These are phyloP conservation scores for Penicillium diatomitis DNA, from an alignment of 495 filamentous ascomycete genomes.

Conservation along the genomic window DNA sequence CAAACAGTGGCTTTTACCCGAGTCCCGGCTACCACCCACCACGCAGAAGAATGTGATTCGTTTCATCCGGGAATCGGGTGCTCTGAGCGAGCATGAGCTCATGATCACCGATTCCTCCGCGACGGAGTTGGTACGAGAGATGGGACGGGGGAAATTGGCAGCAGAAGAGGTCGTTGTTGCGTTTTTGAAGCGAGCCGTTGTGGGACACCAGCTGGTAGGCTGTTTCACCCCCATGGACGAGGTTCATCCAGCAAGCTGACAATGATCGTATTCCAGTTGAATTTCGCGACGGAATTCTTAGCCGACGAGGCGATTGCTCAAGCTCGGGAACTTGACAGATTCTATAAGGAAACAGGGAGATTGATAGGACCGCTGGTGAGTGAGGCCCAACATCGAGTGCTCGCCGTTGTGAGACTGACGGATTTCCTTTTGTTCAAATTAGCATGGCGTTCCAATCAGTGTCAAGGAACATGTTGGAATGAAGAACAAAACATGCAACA, in stretches of 20 bases:
- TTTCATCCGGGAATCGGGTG: conserved; percentile 34
- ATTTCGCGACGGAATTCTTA: conserved; percentile 61
- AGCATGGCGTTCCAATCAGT: conserved; percentile 60
- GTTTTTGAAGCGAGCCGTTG: conserved; percentile 52
- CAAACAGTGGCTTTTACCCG: conserved; percentile 30
- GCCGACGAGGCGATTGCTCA: conserved; percentile 52
- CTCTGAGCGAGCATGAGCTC: conserved; percentile 45
- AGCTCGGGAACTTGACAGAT: conserved; percentile 49
- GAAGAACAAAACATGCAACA: conserved; percentile 33
- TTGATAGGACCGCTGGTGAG: conserved; percentile 32
- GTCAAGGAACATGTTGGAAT: conserved; percentile 61
- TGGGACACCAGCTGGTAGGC: conserved; percentile 50
- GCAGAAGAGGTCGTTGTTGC: conserved; percentile 49
- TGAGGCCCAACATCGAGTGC: neutral
- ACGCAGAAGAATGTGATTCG: conserved; percentile 30
- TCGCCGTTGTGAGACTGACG: too few species aligned
- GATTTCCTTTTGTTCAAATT: conserved; percentile 5
- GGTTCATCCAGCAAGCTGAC: neutral
- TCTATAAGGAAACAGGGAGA: conserved; percentile 28
- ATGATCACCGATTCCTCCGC: conserved; percentile 49
- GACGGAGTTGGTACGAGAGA: conserved; percentile 41
- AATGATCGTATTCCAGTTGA: conserved; percentile 23
- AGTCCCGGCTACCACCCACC: conserved; percentile 19
- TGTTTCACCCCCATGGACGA: neutral
- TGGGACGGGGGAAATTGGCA: conserved; percentile 38